phyloP scores from a whole-genome alignment of 345 rosid species.

The Gossypium turneri region DNA sequence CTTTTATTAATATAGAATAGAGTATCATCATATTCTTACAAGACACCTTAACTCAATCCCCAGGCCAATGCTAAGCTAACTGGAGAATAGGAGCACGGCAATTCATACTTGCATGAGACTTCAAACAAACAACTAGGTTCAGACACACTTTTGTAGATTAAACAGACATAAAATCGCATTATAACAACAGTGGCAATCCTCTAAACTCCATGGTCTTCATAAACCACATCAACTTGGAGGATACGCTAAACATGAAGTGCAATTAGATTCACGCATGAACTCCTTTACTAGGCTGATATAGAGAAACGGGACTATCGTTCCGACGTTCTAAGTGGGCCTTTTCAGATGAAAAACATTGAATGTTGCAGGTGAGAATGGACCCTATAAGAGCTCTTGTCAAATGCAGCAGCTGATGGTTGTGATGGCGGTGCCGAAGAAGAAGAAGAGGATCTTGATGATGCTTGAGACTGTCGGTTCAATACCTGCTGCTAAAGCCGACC shows the following conservation, averaged over 20 bases:
- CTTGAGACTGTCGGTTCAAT: slow-evolving; percentile 34
- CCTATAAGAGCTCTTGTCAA: slow-evolving; percentile 40
- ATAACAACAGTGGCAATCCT: background rate
- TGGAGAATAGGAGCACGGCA: background rate
- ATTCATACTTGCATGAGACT: background rate
- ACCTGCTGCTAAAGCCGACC: slow-evolving; percentile 70
- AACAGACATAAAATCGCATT: background rate
- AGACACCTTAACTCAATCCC: background rate
- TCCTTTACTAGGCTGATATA: slow-evolving; percentile 22
- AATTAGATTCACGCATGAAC: slow-evolving; percentile 71
- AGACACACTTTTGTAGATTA: background rate
- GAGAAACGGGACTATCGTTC: background rate
- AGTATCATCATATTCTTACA: background rate
- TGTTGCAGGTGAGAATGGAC: slow-evolving; percentile 53
- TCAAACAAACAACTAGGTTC: background rate
- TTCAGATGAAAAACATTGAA: slow-evolving; percentile 63
- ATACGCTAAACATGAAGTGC: background rate
- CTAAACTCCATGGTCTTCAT: background rate
- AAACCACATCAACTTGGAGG: background rate
- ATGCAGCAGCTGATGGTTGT: slow-evolving; percentile 14
- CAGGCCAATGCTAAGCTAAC: background rate
- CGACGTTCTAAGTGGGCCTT: background rate
- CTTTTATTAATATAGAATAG: background rate
- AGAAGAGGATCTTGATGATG: slow-evolving; percentile 31
- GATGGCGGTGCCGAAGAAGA: background rate